Base-by-base conservation (phyloP, 139 green algal genomes). In the Auxenochlorella pyrenoidosa region DNA sequence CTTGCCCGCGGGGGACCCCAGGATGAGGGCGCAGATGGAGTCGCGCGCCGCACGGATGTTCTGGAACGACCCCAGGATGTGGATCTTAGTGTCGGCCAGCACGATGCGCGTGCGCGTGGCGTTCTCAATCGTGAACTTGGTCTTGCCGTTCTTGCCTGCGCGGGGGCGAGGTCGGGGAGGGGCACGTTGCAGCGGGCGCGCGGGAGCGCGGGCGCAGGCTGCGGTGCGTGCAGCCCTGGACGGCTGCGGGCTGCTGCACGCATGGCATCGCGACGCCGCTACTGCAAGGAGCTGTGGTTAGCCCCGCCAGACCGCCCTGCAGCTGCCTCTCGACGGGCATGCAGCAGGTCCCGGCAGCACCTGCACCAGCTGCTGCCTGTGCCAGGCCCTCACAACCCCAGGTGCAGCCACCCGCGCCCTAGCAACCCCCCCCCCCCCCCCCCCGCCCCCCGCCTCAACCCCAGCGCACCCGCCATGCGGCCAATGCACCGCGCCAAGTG, bases 61-160 rank as follows among this genome's bases (percentile, higher is more conserved):
- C 72, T 94, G 89, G 82, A 66, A 66, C 15, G 36, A 54, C 32
- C 98, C 98, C 79, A 99, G 88, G 84, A 99, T 98, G 91, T 98
- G 96, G 75, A 99, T 99, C 75, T 95, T 93, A 28, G 95, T 98
- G 92, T 99, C 98, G 4, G 98, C 98, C 79, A 99, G 89, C 76
- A 99, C 98, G 73, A 99, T 97, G 41, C 98, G 93, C 34, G 98
- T 99, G 43, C 94, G 94, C 30, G 98, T 99, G 6, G 97, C 93
- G 87, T 99, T 99, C 92, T 99, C 98, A 51, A 99, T 98, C 10
- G 98, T 99, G 93, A 99, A 99, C 89, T 98, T 99, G 47, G 98
- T 99, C 94, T 99, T 99, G 83, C 98, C 98, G 76, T 91, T 95
- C 92, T 99, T 99, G 54, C 98, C 98, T 85, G 80, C 40, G 28